These are phyloP conservation scores for Musa beccarii DNA, from an alignment of 176 grass and related monocot genomes.

Conservation along the genomic window DNA sequence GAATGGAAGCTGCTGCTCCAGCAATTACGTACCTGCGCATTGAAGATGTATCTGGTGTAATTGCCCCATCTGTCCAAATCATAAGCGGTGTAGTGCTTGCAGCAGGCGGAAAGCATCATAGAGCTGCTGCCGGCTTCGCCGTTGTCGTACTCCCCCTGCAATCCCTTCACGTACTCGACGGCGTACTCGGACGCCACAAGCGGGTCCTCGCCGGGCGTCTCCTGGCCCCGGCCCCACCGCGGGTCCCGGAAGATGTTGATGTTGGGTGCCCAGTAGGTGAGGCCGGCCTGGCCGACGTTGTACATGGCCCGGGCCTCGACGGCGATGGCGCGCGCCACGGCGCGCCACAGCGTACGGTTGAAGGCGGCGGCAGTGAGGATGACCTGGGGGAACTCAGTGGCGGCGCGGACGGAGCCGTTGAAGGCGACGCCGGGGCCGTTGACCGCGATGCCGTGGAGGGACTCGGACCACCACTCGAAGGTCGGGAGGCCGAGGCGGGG, in stretches of 20 bases:
- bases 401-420: slow-evolving; percentile 55
- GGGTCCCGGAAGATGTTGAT: slow-evolving; percentile 9
- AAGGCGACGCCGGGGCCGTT: slow-evolving; percentile 76
- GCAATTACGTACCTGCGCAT: slow-evolving; percentile 40
- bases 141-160: slow-evolving; percentile 46
- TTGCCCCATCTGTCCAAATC: slow-evolving; percentile 81
- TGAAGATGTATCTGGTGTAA: slow-evolving; percentile 68
- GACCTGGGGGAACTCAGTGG: slow-evolving; percentile 72
- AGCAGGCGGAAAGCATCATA: slow-evolving; percentile 83
- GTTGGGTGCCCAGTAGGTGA: slow-evolving; percentile 10
- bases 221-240: slow-evolving; percentile 14
- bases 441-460: slow-evolving; percentile 70
- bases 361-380: slow-evolving; percentile 70
- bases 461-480: slow-evolving; percentile 94
- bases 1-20: too few relatives aligned
- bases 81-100: slow-evolving; percentile 83
- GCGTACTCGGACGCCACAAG: slow-evolving; percentile 40
- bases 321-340: slow-evolving; percentile 44
- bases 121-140: slow-evolving; percentile 21
- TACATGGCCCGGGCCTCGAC: slow-evolving; percentile 17
- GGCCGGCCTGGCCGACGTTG: slow-evolving; percentile 11
- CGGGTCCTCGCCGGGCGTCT: slow-evolving; percentile 16
- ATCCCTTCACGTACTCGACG: slow-evolving; percentile 69
- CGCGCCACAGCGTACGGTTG: slow-evolving; percentile 74
- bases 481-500: slow-evolving; percentile 66